Base-by-base conservation (phyloP, 208 protist genomes). In the Acanthamoeba royreba region DNA sequence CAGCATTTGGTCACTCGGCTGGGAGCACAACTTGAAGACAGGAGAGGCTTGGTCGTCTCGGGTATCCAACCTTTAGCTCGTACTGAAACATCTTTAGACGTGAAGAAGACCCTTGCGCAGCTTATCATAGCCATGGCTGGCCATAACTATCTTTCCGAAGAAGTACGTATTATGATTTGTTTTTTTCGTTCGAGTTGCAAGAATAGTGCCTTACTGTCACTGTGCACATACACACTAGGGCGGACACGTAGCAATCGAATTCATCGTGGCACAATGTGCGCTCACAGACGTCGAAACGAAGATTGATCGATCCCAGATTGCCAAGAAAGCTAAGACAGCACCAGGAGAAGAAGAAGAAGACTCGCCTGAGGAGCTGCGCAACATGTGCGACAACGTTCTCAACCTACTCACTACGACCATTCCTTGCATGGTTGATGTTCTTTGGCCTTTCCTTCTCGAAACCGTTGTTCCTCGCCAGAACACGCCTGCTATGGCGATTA, bases 401-500 rank as follows among this genome's bases (percentile, higher is more conserved):
- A 43, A 94, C 89, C 38, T 96, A 28, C 55, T 94, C 8, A 94
- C 95, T 5, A 96, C 88, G 3, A 96, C 95, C 43, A 96, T 97
- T n/a, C 85, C 93, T 0, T n/a, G 58, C 42, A 96, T 97, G 94
- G 92, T 96, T 33, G 42, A 94, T 17, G 93, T 96, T 11, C 52
- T 96, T 4, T 96, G 94, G 93, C 95, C 95, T 40, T 96, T 88
- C 47, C 45, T 96, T 1, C 92, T 96, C 42, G 95, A 96, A 47
- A 52, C 55, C 31, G 0, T 96, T 2, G 45, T 93, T 17, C 47
- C 81, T 17, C 31, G 49, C 4, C 35, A 94, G n/a, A 95, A 92
- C 25, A 95, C 88, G 11, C 81, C 43, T 4, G 49, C 94, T 2
- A 43, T 92, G 38, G 55, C 93, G 2, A 66, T 94, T 1, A 33